A percentile compares a stretch with the other conserved stretches of the same genome.
Evolutionary conservation across 1,284 basidiomycete genomes (phyloP).

Genomic region (Tausonia pullulans): DNA sequence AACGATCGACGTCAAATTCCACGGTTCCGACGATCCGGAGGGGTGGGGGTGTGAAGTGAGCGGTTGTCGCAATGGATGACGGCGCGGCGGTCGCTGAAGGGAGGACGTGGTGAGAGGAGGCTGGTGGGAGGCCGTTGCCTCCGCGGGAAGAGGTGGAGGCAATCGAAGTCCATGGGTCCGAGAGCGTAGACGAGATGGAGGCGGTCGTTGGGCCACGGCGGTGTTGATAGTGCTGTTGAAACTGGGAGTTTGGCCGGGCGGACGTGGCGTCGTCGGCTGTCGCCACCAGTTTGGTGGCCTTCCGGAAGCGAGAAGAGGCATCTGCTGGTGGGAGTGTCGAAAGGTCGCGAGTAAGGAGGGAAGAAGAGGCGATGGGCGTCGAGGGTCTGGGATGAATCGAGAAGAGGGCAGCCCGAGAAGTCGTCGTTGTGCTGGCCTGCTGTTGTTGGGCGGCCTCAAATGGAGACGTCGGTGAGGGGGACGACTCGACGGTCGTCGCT

Average conservation of each 20-base stretch:
- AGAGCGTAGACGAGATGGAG: neutral
- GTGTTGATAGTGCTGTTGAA: neutral
- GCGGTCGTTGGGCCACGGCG: neutral
- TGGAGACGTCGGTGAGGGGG: no score
- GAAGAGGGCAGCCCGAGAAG: no score
- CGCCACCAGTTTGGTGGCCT: no score
- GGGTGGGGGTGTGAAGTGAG: neutral
- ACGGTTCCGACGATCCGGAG: constrained; percentile 7
- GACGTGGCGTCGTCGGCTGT: no score
- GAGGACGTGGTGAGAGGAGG: neutral
- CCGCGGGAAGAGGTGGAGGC: no score
- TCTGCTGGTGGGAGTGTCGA: neutral
- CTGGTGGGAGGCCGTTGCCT: neutral
- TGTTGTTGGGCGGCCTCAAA: no score
- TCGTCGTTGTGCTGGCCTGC: no score
- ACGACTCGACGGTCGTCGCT: no score
- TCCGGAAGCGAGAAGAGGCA: no score
- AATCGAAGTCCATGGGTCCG: neutral
- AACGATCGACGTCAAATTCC: constrained; percentile 6
- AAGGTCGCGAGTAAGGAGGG: constrained; percentile 6
- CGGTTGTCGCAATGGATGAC: neutral
- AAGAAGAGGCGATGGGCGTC: neutral
- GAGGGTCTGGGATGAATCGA: neutral
- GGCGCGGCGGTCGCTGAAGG: neutral
- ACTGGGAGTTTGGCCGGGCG: no score